Base-by-base conservation (phyloP, 140 eudicot species). In the Flaveria floridana region DNA sequence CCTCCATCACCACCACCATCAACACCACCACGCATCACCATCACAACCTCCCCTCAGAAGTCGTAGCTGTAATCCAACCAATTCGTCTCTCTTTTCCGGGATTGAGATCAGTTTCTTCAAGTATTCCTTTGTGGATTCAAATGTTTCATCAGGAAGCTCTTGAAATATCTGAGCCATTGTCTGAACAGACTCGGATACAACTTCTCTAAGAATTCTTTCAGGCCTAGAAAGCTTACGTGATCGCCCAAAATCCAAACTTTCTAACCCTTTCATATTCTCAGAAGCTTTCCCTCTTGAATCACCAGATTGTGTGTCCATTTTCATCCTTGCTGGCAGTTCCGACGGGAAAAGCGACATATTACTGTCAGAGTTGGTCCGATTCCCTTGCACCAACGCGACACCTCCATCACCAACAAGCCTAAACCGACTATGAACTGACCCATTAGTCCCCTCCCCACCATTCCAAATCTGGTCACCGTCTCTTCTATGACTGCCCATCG, bases 361-460 rank as follows among this genome's bases (percentile, higher is more conserved):
- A 68, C 66, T 80, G 4, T 87, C 96, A 6, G 96, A 85, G 75
- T 84, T 85, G 18, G 93, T 65, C 1, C 62, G 74, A 71, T 80
- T 87, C 39, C 78, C 83, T 79, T 86, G 87, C 66, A 75, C 76
- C 76, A 78, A 75, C 3, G 84, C 80, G 20, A 86, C 84, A 70
- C 83, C 85, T 57, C 94, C 96, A 76, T 87, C 97, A 12, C 96
- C 96, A 64, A 89, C 85, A 0, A 96, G 97, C 78, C 97, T 87
- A 81, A 91, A 91, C 20, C 97, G 86, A 67, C 96, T 91, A 73
- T 91, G 97, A 78, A 91, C 97, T 1, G 97, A 91, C 20, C 97
- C 96, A 41, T 89, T 91, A 42, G 97, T 91, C 16, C 97, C 97
- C 81, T 91, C 96, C 63, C 97, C 97, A 74, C 86, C 85, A 30